Base-by-base conservation (phyloP, 306 rosid species). In the Inga laurina region DNA sequence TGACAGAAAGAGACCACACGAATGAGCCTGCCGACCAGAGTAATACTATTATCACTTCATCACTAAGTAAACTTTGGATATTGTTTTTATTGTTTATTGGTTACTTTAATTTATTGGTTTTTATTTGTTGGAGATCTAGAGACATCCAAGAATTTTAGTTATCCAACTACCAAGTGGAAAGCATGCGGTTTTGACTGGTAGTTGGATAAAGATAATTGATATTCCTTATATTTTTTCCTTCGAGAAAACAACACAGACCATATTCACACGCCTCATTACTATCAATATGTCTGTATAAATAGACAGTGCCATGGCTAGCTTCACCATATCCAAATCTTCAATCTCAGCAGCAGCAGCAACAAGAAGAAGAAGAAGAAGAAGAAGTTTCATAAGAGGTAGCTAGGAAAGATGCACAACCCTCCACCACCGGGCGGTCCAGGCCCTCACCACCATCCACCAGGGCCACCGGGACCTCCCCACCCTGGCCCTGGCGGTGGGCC, bases 361-460 rank as follows among this genome's bases (percentile, higher is more conserved):
- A 18, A 64, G 69, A 4, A 62, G 69, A 10, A 61, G 69, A 10
- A 61, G 69, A 30, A 64, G 70, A 64, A 44, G 48, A 44, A 8
- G 10, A 10, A 44, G 7, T 39, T 46, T 46, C 21, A 49, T 1
- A 14, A 8, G 16, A 54, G 32, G 14, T 61, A 62, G 49, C 39
- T 10, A 64, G n/a, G 2, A 30, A 41, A n/a, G 24, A 90, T 90
- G 92, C 85, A 76, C 21, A 85, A 87, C 57, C 92, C 87, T 52
- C 88, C 90, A 12, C 94, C 91, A 11, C 75, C 75, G 21, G 89
- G 79, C 10, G 86, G 81, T 11, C 91, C 82, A 64, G 91, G 80
- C 22, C 84, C 74, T 43, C 90, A 39, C 45, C 90, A 84, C 69
- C 85, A 76, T 15, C 91, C 86, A 0, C 91, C 86, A 0, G 79